A percentile compares a stretch with the other conserved stretches of the same genome.
Evolutionary conservation across 768 basidiomycete species (phyloP).

Genomic region (Exidia glandulosa): DNA sequence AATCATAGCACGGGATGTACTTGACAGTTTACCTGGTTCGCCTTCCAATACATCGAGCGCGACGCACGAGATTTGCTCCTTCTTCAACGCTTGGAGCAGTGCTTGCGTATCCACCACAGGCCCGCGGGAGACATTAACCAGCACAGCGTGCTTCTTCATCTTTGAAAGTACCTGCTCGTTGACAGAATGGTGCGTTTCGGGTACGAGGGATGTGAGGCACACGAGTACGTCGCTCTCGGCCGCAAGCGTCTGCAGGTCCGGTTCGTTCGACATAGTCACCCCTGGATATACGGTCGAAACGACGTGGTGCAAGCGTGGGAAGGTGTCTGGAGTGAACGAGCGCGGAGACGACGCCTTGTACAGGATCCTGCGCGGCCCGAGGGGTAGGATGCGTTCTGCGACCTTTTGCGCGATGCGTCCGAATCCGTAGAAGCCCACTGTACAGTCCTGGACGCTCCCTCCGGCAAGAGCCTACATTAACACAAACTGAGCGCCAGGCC

Average conservation of each 20-base stretch:
- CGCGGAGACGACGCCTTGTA: background rate
- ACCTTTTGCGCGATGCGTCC: background rate
- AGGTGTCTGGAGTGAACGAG: background rate
- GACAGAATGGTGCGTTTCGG: conserved; percentile 17
- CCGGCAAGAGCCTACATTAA: background rate
- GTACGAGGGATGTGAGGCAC: conserved; percentile 9
- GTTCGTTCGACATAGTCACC: background rate
- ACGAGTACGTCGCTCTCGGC: background rate
- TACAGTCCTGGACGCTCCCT: background rate
- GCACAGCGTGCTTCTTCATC: conserved; percentile 16
- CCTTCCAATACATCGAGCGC: background rate
- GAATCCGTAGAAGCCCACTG: background rate
- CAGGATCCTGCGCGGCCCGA: background rate
- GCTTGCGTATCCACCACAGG: conserved; percentile 11
- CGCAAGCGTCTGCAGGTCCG: background rate
- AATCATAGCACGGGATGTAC: background rate
- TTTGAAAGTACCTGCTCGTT: conserved; percentile 10
- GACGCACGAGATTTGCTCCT: background rate
- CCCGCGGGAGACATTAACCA: conserved; percentile 26
- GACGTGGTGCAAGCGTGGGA: background rate
- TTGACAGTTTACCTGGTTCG: background rate
- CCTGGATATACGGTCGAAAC: background rate
- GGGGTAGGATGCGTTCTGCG: background rate
- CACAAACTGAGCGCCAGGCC: background rate
- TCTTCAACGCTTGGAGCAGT: conserved; percentile 8